A percentile compares a stretch with the other conserved stretches of the same genome.
phyloP scores from a whole-genome alignment of 2,329 filamentous ascomycete species.

The Ophiostoma fasciatum region DNA sequence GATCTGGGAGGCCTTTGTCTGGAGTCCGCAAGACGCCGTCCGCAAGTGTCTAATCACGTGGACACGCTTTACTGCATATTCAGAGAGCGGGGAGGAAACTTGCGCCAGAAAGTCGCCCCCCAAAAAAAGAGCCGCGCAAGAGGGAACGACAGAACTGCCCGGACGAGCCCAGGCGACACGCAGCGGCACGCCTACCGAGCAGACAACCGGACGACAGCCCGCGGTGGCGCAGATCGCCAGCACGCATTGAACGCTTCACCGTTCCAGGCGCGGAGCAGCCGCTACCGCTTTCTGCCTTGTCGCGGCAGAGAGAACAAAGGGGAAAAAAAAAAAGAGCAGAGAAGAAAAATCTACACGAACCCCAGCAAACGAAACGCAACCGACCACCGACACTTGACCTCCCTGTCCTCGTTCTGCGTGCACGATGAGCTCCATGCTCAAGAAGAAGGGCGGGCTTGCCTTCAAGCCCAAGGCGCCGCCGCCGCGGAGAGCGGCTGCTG shows the following conservation, averaged over 20 bases:
- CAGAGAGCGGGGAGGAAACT: too few species aligned
- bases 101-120: too few species aligned
- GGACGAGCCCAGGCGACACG: too few species aligned
- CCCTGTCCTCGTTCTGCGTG: too few species aligned
- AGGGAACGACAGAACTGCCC: background rate
- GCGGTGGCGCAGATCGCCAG: background rate
- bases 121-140: too few species aligned
- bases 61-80: too few species aligned
- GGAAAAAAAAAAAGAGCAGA: conserved; percentile 5
- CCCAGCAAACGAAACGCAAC: background rate
- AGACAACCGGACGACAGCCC: too few species aligned
- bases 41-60: too few species aligned
- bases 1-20: too few species aligned
- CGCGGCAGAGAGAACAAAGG: conserved; percentile 7
- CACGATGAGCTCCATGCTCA: conserved; percentile 32
- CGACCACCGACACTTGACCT: too few species aligned
- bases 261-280: conserved; percentile 1
- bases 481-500: conserved; percentile 31
- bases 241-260: conserved; percentile 1
- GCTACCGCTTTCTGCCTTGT: conserved; percentile 4
- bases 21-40: too few species aligned
- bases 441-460: conserved; percentile 48
- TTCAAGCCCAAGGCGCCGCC: conserved; percentile 57
- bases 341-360: background rate
- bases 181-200: too few species aligned